Conservation (phyloP, 371 early-diverging fungal species). For the Syncephalastrum monosporum region DNA sequence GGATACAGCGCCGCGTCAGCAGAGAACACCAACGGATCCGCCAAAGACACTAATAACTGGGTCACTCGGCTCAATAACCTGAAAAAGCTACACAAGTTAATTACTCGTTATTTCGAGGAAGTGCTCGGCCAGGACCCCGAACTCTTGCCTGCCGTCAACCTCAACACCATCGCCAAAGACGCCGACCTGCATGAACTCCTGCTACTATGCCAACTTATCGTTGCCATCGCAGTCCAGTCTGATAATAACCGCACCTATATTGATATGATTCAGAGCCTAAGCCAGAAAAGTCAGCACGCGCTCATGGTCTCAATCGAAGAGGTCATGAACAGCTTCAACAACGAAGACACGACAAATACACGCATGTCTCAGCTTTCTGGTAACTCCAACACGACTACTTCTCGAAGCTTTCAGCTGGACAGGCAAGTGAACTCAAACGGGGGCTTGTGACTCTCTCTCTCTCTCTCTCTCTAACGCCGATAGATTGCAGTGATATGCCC, state of each 20-base stretch:
- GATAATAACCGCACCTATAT: slow-evolving; percentile 82
- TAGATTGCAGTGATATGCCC: slow-evolving; percentile 31
- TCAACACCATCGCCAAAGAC: slow-evolving; percentile 85
- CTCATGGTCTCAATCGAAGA: slow-evolving; percentile 91
- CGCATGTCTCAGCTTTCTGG: slow-evolving; percentile 37
- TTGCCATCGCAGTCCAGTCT: slow-evolving; percentile 89
- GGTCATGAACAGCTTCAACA: slow-evolving; percentile 48
- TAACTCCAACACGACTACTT: slow-evolving; percentile 21
- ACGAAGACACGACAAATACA: slow-evolving; percentile 25
- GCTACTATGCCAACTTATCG: slow-evolving; percentile 76
- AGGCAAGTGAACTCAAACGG: slow-evolving; percentile 4
- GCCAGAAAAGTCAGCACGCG: slow-evolving; percentile 77
- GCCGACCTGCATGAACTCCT: slow-evolving; percentile 69
- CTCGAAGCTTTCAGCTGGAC: slow-evolving; percentile 24
- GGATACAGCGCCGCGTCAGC: slow-evolving; percentile 28
- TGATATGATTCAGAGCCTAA: slow-evolving; percentile 80
- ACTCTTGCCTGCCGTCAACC: slow-evolving; percentile 58
- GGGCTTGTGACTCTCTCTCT: background rate
- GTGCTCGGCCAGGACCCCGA: slow-evolving; percentile 68
- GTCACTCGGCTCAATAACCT: slow-evolving; percentile 87
- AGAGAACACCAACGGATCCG: slow-evolving; percentile 47
- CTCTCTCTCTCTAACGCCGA: background rate
- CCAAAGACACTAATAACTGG: slow-evolving; percentile 68
- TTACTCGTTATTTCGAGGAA: slow-evolving; percentile 87
- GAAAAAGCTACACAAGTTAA: slow-evolving; percentile 83